Conservation (phyloP, 2,329 filamentous ascomycete species). For the Akanthomyces muscarius region DNA sequence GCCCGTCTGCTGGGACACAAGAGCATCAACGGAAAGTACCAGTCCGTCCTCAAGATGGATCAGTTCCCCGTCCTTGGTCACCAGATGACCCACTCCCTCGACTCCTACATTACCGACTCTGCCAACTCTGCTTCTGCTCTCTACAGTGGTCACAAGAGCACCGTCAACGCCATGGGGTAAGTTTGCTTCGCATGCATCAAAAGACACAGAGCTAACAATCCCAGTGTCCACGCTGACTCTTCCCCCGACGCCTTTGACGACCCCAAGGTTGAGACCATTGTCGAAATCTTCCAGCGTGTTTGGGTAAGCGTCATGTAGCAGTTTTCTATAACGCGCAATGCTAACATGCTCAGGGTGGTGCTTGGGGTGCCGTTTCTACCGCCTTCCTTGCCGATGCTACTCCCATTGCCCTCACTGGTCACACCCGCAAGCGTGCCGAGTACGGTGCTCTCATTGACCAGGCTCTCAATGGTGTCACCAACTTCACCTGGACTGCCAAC, state of each 20-base stretch:
- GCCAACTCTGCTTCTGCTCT: slow-evolving; percentile 80
- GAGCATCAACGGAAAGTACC: slow-evolving; percentile 79
- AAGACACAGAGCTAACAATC: background rate
- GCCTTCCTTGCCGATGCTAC: slow-evolving; percentile 79
- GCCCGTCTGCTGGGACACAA: slow-evolving; percentile 78
- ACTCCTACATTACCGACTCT: slow-evolving; percentile 81
- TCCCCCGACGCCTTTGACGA: slow-evolving; percentile 72
- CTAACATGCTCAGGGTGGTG: slow-evolving; percentile 39
- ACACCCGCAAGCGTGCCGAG: slow-evolving; percentile 65
- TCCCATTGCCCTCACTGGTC: slow-evolving; percentile 68
- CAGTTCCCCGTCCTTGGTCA: slow-evolving; percentile 82
- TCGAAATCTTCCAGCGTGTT: slow-evolving; percentile 70
- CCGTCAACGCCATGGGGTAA: slow-evolving; percentile 73
- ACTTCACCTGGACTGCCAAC: slow-evolving; percentile 77
- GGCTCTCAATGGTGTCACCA: slow-evolving; percentile 69
- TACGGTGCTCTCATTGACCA: slow-evolving; percentile 73
- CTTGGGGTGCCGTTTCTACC: slow-evolving; percentile 69
- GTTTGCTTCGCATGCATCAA: background rate
- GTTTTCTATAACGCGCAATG: background rate
- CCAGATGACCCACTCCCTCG: slow-evolving; percentile 84
- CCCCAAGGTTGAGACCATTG: slow-evolving; percentile 81
- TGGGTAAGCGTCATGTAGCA: slow-evolving; percentile 44
- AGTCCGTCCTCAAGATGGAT: slow-evolving; percentile 71
- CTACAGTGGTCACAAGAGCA: slow-evolving; percentile 80
- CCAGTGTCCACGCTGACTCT: slow-evolving; percentile 69